Evolutionary conservation across 2,329 filamentous ascomycete genomes (phyloP).

Genomic region (Ascocoryne sarcoides): DNA sequence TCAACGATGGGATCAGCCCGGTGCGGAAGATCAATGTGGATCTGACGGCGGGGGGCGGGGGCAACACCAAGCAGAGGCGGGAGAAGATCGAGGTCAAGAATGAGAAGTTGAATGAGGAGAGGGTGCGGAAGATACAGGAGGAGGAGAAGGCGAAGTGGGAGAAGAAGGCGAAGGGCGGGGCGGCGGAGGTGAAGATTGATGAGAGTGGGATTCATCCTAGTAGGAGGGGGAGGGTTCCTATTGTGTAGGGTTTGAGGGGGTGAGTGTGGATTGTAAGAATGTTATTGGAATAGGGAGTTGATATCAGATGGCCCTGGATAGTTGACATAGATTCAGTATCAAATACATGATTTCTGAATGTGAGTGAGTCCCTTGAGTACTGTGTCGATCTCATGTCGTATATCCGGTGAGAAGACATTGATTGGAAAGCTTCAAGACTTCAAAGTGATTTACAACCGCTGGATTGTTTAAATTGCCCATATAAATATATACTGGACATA

Average conservation of each 20-base stretch:
- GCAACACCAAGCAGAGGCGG: conserved; percentile 62
- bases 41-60: conserved; percentile 82
- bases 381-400: no score
- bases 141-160: conserved; percentile 17
- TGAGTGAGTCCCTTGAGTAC: no score
- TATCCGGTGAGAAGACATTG: no score
- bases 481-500: no score
- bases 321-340: not conserved
- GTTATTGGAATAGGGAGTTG: not conserved
- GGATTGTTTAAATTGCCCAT: no score
- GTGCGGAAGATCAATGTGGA: conserved; percentile 84
- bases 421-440: no score
- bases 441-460: no score
- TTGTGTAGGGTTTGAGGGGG: no score
- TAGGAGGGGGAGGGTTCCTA: conserved; percentile 1
- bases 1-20: conserved; percentile 46
- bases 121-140: conserved; percentile 21
- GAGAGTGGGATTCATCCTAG: conserved; percentile 4
- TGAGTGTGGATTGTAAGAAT: not conserved
- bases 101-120: conserved; percentile 62
- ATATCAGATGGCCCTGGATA: not conserved
- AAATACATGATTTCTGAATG: no score
- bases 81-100: conserved; percentile 83
- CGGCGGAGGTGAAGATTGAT: not conserved
- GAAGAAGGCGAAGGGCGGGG: conserved; percentile 1